phyloP scores from a whole-genome alignment of 2,329 filamentous ascomycete species.

The Cladosporium sp. region DNA sequence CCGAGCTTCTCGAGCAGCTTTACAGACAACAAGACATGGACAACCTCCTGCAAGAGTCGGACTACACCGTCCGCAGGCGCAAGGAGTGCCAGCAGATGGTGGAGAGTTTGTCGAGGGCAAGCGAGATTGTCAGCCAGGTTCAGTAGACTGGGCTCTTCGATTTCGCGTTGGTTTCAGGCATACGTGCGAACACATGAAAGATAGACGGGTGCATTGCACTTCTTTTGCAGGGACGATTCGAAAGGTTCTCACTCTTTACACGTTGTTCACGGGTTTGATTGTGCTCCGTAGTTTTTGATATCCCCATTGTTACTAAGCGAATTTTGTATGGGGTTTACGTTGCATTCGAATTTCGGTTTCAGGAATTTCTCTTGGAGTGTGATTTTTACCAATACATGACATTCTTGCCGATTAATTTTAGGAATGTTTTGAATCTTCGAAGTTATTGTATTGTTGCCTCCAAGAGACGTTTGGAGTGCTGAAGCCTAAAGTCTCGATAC shows the following conservation, averaged over 20 bases:
- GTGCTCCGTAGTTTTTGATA: neutral
- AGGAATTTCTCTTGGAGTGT: neutral
- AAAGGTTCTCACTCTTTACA: neutral
- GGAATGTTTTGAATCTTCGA: neutral
- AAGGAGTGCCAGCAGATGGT: conserved; percentile 99
- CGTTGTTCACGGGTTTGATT: neutral
- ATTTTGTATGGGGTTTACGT: neutral
- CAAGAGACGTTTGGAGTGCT: neutral
- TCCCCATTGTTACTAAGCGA: neutral
- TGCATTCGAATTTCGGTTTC: neutral
- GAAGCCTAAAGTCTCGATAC: neutral
- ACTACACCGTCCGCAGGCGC: conserved; percentile 89
- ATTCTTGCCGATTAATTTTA: neutral
- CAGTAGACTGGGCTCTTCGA: conserved; percentile 44
- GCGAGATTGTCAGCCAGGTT: conserved; percentile 88
- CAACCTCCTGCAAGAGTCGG: conserved; percentile 93
- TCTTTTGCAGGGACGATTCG: neutral
- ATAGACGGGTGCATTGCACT: conserved; percentile 7
- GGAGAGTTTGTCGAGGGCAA: conserved; percentile 83
- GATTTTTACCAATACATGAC: neutral
- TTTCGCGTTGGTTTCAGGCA: neutral
- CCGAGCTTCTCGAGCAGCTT: conserved; percentile 95
- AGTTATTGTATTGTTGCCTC: no score
- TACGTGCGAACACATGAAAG: neutral
- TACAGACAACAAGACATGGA: conserved; percentile 89